Percentiles rank a stretch among this genome's conserved stretches.
Conservation (phyloP, 257 asterid genomes). For the Ocimum tenuiflorum region DNA sequence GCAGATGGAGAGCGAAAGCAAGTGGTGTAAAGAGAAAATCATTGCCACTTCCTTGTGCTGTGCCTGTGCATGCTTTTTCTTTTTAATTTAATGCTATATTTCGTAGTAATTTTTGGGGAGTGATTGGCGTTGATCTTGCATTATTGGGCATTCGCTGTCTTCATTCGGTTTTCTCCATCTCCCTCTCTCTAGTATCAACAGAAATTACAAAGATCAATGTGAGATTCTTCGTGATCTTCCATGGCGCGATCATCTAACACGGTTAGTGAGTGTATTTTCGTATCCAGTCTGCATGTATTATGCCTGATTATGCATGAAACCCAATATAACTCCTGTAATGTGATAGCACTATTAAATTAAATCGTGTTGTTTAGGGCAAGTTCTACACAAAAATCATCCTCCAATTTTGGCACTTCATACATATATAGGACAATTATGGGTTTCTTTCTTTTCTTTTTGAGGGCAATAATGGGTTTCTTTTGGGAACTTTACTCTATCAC, state of each 20-base stretch:
- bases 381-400: not conserved
- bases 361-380: not conserved
- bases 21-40: too few relatives aligned
- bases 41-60: too few relatives aligned
- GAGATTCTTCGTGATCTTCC: conserved; percentile 16
- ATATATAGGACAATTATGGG: not conserved
- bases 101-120: too few relatives aligned
- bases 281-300: not conserved
- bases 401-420: not conserved
- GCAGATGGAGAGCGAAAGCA: too few relatives aligned
- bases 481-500: not conserved
- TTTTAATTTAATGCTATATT: too few relatives aligned
- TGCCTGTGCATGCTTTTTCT: too few relatives aligned
- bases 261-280: conserved; percentile 12
- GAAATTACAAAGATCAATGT: conserved; percentile 8
- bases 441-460: too few relatives aligned
- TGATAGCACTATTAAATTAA: not conserved
- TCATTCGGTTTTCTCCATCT: conserved; percentile 9
- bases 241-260: conserved; percentile 32
- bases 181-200: not conserved
- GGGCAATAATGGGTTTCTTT: not conserved
- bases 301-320: not conserved
- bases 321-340: not conserved
- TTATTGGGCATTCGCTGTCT: not conserved
- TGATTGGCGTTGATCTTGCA: not conserved